Evolutionary conservation across 176 grass and related monocot species (phyloP).

Genomic region (Phyllostachys edulis): DNA sequence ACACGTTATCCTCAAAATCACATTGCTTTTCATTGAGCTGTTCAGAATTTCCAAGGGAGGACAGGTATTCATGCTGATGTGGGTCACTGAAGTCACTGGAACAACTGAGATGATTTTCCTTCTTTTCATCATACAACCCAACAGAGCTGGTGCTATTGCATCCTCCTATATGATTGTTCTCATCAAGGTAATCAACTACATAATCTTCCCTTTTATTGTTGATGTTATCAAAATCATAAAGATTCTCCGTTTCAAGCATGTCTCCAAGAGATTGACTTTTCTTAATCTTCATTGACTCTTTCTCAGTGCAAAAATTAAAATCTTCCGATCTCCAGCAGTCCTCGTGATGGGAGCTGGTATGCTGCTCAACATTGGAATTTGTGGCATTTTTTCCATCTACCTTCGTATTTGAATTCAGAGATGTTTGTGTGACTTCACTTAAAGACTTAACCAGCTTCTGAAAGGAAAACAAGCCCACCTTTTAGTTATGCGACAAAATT

Average conservation of each 20-base stretch:
- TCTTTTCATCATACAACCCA: not conserved
- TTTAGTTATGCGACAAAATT: not conserved
- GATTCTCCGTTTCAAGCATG: not conserved
- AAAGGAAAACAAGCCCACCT: not conserved
- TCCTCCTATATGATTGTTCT: not conserved
- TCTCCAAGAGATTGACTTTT: constrained; percentile 16
- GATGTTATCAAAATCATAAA: not conserved
- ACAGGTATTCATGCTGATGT: not conserved
- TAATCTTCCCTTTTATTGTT: not conserved
- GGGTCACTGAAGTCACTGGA: not conserved
- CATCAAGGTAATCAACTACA: not conserved
- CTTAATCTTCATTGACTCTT: not conserved
- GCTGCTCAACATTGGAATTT: not conserved
- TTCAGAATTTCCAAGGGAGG: not conserved
- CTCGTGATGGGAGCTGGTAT: not conserved
- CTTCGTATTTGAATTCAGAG: not conserved
- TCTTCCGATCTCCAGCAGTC: not conserved
- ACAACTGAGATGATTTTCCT: not conserved
- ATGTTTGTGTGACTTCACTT: not conserved
- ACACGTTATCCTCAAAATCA: not conserved
- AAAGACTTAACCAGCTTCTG: not conserved
- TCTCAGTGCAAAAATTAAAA: not conserved
- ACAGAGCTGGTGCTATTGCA: not conserved
- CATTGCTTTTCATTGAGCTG: not conserved
- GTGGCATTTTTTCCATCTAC: not conserved